These are phyloP conservation scores for Rhipidocladum racemiflorum DNA, from an alignment of 176 grass and related monocot genomes.

Conservation along the genomic window DNA sequence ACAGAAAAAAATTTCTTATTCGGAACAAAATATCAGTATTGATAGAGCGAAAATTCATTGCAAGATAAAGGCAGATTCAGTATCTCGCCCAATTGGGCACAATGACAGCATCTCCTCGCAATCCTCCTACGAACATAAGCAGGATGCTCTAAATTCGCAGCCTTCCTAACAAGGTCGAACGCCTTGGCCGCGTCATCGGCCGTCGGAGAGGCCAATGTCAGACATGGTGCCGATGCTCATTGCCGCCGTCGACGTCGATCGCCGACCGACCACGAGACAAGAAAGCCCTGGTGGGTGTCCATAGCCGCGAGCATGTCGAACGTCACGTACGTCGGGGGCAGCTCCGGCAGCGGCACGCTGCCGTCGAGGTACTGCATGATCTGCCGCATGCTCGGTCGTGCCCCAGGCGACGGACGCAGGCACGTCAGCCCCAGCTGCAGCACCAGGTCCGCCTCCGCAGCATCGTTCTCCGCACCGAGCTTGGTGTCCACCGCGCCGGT, in stretches of 20 bases:
- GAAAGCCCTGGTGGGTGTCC: conserved; percentile 1
- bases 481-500: conserved; percentile 37
- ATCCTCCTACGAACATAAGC: background rate
- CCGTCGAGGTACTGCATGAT: conserved; percentile 44
- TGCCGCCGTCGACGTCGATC: background rate
- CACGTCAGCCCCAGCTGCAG: conserved; percentile 41
- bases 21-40: background rate
- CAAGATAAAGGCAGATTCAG: background rate
- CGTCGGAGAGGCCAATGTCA: conserved; percentile 28
- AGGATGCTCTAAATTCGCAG: background rate
- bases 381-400: conserved; percentile 37
- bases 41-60: background rate
- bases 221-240: conserved; percentile 30
- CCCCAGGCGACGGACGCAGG: conserved; percentile 36
- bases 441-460: conserved; percentile 25
- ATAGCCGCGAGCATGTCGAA: conserved; percentile 20
- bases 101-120: background rate
- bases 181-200: conserved; percentile 3
- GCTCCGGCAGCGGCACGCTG: conserved; percentile 26
- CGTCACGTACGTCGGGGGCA: conserved; percentile 25
- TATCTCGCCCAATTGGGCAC: background rate
- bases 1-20: too few species aligned
- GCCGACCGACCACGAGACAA: conserved; percentile 14
- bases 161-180: background rate
- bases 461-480: conserved; percentile 34